Conservation (phyloP, 257 asterid species). For the Ilex asprella region DNA sequence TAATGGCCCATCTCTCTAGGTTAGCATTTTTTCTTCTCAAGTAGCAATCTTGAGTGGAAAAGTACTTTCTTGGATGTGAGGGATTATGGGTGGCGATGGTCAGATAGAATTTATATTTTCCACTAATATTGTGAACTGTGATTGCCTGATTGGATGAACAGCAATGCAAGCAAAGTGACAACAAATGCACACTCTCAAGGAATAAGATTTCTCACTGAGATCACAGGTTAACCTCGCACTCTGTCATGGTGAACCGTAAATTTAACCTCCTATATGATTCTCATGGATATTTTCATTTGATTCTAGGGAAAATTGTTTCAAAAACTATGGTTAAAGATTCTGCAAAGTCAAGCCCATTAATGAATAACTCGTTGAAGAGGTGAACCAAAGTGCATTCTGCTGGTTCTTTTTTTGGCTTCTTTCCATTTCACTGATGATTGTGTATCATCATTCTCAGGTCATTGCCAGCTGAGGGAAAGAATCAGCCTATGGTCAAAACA, state of each 20-base stretch:
- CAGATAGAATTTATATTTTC: too few relatives aligned
- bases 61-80: too few relatives aligned
- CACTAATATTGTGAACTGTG: too few relatives aligned
- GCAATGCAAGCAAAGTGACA: conserved; percentile 79
- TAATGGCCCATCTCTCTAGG: too few relatives aligned
- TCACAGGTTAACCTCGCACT: conserved; percentile 44
- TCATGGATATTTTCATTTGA: conserved; percentile 5
- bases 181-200: conserved; percentile 84
- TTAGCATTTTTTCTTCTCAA: too few relatives aligned
- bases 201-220: conserved; percentile 68
- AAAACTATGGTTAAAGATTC: conserved; percentile 24
- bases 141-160: conserved; percentile 18
- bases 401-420: neutral
- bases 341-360: conserved; percentile 27
- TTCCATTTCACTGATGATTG: conserved; percentile 18
- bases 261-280: conserved; percentile 1
- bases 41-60: too few relatives aligned
- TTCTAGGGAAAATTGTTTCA: conserved; percentile 35
- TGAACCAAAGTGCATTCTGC: conserved; percentile 5
- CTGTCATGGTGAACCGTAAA: neutral
- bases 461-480: conserved; percentile 17
- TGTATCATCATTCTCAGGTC: conserved; percentile 12
- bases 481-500: conserved; percentile 26
- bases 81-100: too few relatives aligned
- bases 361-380: conserved; percentile 39